These are phyloP conservation scores for Vinca minor DNA, from an alignment of 257 asterid species.

Conservation along the genomic window DNA sequence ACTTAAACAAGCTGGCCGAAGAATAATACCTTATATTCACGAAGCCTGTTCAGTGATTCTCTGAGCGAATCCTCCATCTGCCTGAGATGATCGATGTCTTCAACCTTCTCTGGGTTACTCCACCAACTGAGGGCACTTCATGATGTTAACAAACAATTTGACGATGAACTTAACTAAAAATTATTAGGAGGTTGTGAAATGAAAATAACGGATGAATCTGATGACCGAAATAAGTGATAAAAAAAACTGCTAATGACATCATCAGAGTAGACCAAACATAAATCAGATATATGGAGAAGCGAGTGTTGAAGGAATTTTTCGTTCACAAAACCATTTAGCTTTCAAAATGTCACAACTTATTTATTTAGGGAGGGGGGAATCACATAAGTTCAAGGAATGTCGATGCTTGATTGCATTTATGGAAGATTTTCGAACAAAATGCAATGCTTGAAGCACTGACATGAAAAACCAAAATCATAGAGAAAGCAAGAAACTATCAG, in stretches of 20 bases:
- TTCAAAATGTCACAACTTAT: not conserved
- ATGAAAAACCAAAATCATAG: slow-evolving; percentile 8
- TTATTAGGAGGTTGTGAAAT: too few species aligned
- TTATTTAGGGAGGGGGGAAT: not conserved
- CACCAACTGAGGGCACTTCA: slow-evolving; percentile 48
- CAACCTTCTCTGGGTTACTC: slow-evolving; percentile 66
- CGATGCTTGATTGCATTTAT: not conserved
- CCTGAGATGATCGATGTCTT: slow-evolving; percentile 51
- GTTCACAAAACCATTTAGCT: not conserved
- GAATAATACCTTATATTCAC: slow-evolving; percentile 38
- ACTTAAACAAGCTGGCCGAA: not conserved
- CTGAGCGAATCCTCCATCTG: slow-evolving; percentile 67
- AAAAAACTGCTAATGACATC: too few species aligned
- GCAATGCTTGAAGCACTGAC: not conserved
- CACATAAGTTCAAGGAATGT: not conserved
- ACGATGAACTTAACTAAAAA: not conserved
- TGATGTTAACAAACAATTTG: not conserved
- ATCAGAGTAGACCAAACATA: too few species aligned
- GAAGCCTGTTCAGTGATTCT: slow-evolving; percentile 49
- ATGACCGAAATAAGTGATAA: too few species aligned
- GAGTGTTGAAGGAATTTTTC: too few species aligned
- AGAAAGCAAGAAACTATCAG: not conserved
- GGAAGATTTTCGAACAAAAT: not conserved
- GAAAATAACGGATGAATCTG: too few species aligned
- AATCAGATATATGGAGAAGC: too few species aligned